Base-by-base conservation (phyloP, 163 green algal species). In the Smithsoniella earleae region DNA sequence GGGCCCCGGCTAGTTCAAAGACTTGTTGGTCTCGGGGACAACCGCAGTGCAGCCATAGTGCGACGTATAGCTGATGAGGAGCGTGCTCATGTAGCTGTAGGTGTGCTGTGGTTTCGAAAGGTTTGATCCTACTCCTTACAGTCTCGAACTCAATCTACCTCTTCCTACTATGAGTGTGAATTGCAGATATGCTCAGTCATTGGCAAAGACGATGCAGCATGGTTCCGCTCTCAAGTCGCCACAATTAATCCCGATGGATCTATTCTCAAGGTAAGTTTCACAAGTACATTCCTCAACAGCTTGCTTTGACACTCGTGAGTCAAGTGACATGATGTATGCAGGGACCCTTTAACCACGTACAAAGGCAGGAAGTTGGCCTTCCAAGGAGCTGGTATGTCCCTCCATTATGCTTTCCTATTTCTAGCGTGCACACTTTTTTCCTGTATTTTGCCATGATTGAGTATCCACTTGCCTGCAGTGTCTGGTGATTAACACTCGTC, bases 31-130 rank as follows among this genome's bases (percentile, higher is more conserved):
- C 36, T 66, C 3, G 89, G 88, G 0, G 92, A 97, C 82, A 79
- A 77, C 20, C 80, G 87, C 49, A 83, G 74, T 25, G 89, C 92
- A 5, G 83, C 82, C 10, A 88, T 97, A 52, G 91, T 97, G 55
- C 64, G 36, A 3, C 76, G 75, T 10, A 97, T 97, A 52, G 85
- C 89, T 44, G 30, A 79, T 5, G 89, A 96, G 73, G 91, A 96
- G 80, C 65, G 78, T 16, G 88, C 86, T 4, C 91, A 96, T 75
- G 90, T 96, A 25, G 88, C 84, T 2, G 87, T 92, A 1, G 89
- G 88, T 75, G 83, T 91, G 20, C 28, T 55, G 45, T 94, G 88
- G 88, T 93, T 94, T 66, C 64, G n/a, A 2, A 66, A 66, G n/a
- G 37, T 93, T n/a, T 89, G 84, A 33, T 18, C 37, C 0, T 81